A percentile compares a stretch with the other conserved stretches of the same genome.
Conservation (phyloP, 2,329 filamentous ascomycete genomes). For the Mycosphaerella sp. region DNA sequence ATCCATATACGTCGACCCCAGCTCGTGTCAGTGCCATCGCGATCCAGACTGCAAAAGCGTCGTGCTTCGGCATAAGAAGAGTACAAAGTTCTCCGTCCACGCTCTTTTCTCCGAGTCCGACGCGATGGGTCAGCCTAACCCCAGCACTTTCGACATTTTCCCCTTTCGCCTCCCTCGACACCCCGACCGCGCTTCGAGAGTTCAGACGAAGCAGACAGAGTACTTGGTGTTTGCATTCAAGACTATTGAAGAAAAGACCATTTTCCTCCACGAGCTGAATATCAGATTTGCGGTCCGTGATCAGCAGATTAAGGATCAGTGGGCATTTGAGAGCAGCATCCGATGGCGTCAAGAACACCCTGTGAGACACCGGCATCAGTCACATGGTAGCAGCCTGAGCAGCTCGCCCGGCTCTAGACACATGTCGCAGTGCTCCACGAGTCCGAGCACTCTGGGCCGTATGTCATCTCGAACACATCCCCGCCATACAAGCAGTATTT, state of each 20-base stretch:
- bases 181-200: conserved; percentile 2
- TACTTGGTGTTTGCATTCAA: conserved; percentile 20
- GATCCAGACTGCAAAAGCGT: conserved; percentile 15
- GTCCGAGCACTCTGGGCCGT: not conserved
- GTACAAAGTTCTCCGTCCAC: conserved; percentile 9
- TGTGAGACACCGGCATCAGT: not conserved
- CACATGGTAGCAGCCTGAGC: not conserved
- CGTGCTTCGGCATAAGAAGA: conserved; percentile 13
- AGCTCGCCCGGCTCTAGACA: not conserved
- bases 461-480: not conserved
- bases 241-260: conserved; percentile 13
- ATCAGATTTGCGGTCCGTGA: conserved; percentile 18
- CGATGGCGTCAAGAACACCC: conserved; percentile 7
- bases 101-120: conserved; percentile 13
- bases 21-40: conserved; percentile 14
- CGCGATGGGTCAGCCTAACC: conserved; percentile 11
- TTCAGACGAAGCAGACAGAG: conserved; percentile 9
- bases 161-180: conserved; percentile 15
- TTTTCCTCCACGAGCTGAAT: conserved; percentile 17
- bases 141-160: conserved; percentile 22
- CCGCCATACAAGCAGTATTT: not conserved
- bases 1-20: conserved; percentile 14
- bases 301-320: conserved; percentile 15
- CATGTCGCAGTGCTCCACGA: not conserved
- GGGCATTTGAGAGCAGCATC: conserved; percentile 9